These are phyloP conservation scores for Metschnikowia lachancei DNA, from an alignment of 805 yeast genomes.

Conservation along the genomic window DNA sequence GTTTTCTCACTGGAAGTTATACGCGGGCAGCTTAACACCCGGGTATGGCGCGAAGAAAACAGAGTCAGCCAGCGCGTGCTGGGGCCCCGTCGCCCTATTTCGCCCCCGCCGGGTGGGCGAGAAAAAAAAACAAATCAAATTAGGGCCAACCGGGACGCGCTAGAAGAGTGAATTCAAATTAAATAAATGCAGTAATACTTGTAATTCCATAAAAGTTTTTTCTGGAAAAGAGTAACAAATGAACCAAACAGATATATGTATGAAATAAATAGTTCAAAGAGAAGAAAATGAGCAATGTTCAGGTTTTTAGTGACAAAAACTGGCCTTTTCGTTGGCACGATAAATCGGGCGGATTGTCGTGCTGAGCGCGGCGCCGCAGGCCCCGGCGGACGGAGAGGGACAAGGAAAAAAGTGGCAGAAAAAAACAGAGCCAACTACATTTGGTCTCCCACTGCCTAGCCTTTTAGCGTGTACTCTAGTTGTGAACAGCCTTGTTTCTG, in stretches of 20 bases:
- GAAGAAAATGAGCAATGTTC: neutral
- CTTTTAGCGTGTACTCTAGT: neutral
- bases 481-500: too few relatives aligned
- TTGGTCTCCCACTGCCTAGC: constrained; percentile 6
- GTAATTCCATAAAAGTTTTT: too few relatives aligned
- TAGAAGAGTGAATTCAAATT: neutral
- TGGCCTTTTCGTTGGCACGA: neutral
- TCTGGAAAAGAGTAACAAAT: too few relatives aligned
- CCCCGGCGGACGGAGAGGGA: constrained; percentile 3
- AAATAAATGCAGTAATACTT: too few relatives aligned
- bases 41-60: too few relatives aligned
- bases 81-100: neutral
- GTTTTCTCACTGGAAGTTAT: too few relatives aligned
- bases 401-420: constrained; percentile 4
- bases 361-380: constrained; percentile 7
- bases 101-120: neutral
- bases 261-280: neutral
- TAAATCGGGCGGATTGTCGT: neutral
- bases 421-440: constrained; percentile 2
- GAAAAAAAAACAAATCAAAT: neutral
- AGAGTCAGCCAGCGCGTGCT: neutral
- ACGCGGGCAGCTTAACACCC: too few relatives aligned
- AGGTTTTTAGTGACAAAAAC: neutral
- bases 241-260: too few relatives aligned
- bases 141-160: neutral